Evolutionary conservation across 202 grass and related monocot genomes (phyloP), one percentile per base, ranked within the genome.

Genomic region (Zizania palustris): DNA sequence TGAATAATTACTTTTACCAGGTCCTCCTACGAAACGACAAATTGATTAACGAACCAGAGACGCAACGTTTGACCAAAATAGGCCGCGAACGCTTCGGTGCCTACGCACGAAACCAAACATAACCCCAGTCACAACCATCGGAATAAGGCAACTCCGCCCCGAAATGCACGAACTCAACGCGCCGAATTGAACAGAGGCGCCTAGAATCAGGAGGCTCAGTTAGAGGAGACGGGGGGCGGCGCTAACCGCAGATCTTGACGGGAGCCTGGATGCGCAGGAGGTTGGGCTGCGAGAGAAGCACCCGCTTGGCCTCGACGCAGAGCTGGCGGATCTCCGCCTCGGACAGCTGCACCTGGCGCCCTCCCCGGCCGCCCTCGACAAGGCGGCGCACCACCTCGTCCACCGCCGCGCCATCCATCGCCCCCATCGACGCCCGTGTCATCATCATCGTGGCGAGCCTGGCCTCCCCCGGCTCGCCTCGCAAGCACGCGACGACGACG

Each of bases 311-410:
- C 70, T 92, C 82, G 9, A 92, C 85, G 79, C 89, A 92, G 64
- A 92, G 89, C 75, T 88, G 89, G 48, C 89, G 83, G 67, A 92
- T 92, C 85, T 92, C 89, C 43, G 82, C 74, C 84, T 92, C 89
- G 10, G 86, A 92, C 45, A 92, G 80, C 69, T 84, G 79, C 13
- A 92, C 89, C 89, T 88, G 89, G 61, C 71, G 63, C 10, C 83
- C 83, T 1, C 83, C 83, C 14, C 76, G 72, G 10, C 89, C 85
- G 9, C 85, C 85, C 21, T 84, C 88, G 8, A 87, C 22, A 18
- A 91, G 65, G 44, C 89, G 82, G 15, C 82, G 82, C 36, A 88
- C 62, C 11, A 91, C 56, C 33, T 88, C 89, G 65, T 91, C 85
- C 60, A 91, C 60, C 73, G 87, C 85, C 6, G 73, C 56, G 0